phyloP scores from a whole-genome alignment of 208 protist species.

The Leishmania tropica region DNA sequence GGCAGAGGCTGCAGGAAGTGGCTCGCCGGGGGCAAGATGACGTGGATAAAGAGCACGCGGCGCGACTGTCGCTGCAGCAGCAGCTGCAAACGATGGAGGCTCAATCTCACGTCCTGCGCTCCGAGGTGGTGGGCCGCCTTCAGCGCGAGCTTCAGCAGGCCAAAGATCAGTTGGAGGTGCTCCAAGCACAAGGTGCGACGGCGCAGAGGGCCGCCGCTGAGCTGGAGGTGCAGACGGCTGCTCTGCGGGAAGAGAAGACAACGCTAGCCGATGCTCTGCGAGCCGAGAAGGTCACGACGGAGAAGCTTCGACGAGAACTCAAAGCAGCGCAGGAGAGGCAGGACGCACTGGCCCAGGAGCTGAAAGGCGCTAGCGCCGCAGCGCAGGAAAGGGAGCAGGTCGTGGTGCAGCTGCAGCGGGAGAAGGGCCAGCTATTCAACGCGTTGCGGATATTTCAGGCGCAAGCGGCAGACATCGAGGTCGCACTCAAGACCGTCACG shows the following conservation, averaged over 20 bases:
- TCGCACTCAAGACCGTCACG: slow-evolving; percentile 6
- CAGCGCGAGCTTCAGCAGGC: slow-evolving; percentile 18
- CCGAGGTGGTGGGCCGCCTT: slow-evolving; percentile 21
- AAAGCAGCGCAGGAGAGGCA: slow-evolving; percentile 7
- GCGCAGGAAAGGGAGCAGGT: slow-evolving; percentile 11
- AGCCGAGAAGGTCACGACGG: background rate
- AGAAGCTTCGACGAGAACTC: slow-evolving; percentile 17
- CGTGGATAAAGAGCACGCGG: slow-evolving; percentile 31
- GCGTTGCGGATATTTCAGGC: slow-evolving; percentile 24
- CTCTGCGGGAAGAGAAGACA: slow-evolving; percentile 5
- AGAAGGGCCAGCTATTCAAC: slow-evolving; percentile 23
- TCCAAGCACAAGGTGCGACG: slow-evolving; percentile 8
- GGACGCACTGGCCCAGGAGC: background rate
- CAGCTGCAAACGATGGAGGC: slow-evolving; percentile 18
- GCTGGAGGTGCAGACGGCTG: slow-evolving; percentile 1
- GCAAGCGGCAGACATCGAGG: slow-evolving; percentile 21
- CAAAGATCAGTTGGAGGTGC: slow-evolving; percentile 3
- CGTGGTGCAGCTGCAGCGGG: slow-evolving; percentile 27
- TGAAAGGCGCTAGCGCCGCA: background rate
- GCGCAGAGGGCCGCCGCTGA: slow-evolving; percentile 14
- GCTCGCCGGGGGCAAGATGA: slow-evolving; percentile 32
- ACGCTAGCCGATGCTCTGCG: background rate
- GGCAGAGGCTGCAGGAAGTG: slow-evolving; percentile 26
- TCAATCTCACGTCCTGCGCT: slow-evolving; percentile 29
- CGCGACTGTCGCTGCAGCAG: slow-evolving; percentile 21